A percentile compares a stretch with the other conserved stretches of the same genome.
phyloP scores from a whole-genome alignment of 1,139 yeast genomes.

The Hansenula anomala region DNA sequence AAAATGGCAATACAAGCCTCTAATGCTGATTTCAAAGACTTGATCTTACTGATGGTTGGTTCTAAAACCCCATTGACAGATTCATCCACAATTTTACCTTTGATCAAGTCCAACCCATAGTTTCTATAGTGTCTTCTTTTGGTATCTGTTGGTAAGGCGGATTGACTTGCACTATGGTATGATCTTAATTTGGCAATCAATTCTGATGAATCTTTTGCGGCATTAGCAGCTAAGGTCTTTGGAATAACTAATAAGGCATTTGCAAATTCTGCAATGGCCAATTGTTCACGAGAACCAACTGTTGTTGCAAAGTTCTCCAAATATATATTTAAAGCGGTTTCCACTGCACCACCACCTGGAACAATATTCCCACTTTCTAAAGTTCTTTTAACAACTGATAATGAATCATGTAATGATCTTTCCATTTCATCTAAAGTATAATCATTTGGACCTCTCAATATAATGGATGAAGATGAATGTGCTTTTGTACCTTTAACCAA shows the following conservation, averaged over 20 bases:
- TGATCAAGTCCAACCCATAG: slow-evolving; percentile 88
- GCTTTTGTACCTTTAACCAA: slow-evolving; percentile 91
- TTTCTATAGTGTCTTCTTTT: slow-evolving; percentile 84
- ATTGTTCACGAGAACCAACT: slow-evolving; percentile 95
- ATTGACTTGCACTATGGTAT: slow-evolving; percentile 93
- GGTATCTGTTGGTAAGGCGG: slow-evolving; percentile 71
- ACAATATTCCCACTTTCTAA: slow-evolving; percentile 92
- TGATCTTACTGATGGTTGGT: slow-evolving; percentile 90
- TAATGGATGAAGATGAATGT: slow-evolving; percentile 87
- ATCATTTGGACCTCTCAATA: slow-evolving; percentile 95
- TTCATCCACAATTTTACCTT: slow-evolving; percentile 90
- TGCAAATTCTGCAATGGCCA: slow-evolving; percentile 98
- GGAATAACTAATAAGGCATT: slow-evolving; percentile 86
- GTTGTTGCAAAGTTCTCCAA: slow-evolving; percentile 97
- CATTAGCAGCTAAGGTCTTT: slow-evolving; percentile 94
- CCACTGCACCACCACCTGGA: slow-evolving; percentile 99
- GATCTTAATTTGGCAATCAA: slow-evolving; percentile 93
- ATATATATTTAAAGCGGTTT: slow-evolving; percentile 90
- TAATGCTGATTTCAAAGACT: slow-evolving; percentile 89
- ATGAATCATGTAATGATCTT: slow-evolving; percentile 90
- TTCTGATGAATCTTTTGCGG: slow-evolving; percentile 96
- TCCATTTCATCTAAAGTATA: slow-evolving; percentile 98
- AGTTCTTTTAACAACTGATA: slow-evolving; percentile 93
- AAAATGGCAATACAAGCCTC: slow-evolving; percentile 98
- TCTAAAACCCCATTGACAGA: slow-evolving; percentile 83